Evolutionary conservation across 2,329 filamentous ascomycete genomes (phyloP).

Genomic region (Cladophialophora exuberans): DNA sequence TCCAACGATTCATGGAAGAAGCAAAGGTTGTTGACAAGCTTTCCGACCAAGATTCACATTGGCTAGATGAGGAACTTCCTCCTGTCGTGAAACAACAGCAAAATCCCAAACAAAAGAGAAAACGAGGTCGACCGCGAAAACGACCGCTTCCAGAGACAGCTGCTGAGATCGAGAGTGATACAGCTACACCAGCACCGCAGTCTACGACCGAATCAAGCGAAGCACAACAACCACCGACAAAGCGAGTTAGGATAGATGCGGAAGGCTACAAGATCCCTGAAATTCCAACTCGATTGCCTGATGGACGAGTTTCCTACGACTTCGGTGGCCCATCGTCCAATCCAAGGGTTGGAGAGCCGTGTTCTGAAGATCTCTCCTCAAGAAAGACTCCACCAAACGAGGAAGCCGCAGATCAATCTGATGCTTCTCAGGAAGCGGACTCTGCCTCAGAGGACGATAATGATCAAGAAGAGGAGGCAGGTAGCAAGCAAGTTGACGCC

Average conservation of each 20-base stretch:
- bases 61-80: slow-evolving; percentile 49
- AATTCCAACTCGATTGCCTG: slow-evolving; percentile 34
- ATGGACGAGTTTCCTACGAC: slow-evolving; percentile 48
- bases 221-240: too few species aligned
- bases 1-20: slow-evolving; percentile 73
- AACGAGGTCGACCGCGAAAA: slow-evolving; percentile 40
- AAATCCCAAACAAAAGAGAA: slow-evolving; percentile 61
- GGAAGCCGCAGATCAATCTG: too few species aligned
- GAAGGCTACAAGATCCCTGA: slow-evolving; percentile 71
- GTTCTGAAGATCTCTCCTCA: neutral
- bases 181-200: slow-evolving; percentile 43
- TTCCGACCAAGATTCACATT: slow-evolving; percentile 38
- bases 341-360: neutral
- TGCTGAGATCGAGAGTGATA: slow-evolving; percentile 52
- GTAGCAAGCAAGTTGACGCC: neutral
- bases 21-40: slow-evolving; percentile 29
- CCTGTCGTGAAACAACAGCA: slow-evolving; percentile 69
- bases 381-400: too few species aligned
- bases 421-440: too few species aligned
- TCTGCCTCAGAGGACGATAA: too few species aligned
- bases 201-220: slow-evolving; percentile 38
- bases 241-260: slow-evolving; percentile 58
- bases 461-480: too few species aligned
- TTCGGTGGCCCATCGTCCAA: neutral
- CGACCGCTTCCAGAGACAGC: slow-evolving; percentile 39